Evolutionary conservation across 805 yeast genomes (phyloP), one percentile per base, ranked within the genome.

Genomic region (Ascoidea tarda): DNA sequence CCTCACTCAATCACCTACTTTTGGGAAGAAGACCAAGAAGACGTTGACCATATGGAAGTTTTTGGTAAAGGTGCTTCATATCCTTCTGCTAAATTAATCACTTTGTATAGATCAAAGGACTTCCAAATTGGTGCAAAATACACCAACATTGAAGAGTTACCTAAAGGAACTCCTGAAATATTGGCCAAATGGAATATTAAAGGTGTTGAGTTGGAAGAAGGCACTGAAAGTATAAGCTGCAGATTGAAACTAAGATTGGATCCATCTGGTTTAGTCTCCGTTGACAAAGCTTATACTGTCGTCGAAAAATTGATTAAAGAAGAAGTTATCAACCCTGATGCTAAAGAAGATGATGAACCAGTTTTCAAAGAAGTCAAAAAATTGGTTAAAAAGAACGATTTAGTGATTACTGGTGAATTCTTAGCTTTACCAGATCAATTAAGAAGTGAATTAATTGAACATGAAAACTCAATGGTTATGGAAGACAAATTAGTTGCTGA

Each of bases 401-500:
- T 93, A 66, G 63, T 63, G 46, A 78, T 93, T 59, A 71, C 69
- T 51, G 77, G 78, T 63, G 69, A 71, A 56, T 79, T 88, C 54
- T 79, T 81, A 55, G 78, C 87, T 51, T 76, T 85, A 62, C 68
- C 84, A 57, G 75, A 72, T 57, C 68, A 68, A 32, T 70, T 64
- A 52, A 77, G 87, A 69, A 74, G 81, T 62, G 72, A 70, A 52
- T 77, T 75, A 60, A 77, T 84, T 57, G 98, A 93, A 78, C 74
- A 74, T 69, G 99, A 93, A 77, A 79, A 80, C 65, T 77, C 84
- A 68, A 73, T 93, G 82, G 76, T 79, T 59, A 80, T 88, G 67
- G 89, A 84, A 66, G 99, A 93, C 73, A 93, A 90, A 76, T 82
- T 91, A 63, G 97, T 93, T 59, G 95, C 95, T 60, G 98, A 93